Base-by-base conservation (phyloP, 768 basidiomycete genomes). In the Mrakia blollopis region DNA sequence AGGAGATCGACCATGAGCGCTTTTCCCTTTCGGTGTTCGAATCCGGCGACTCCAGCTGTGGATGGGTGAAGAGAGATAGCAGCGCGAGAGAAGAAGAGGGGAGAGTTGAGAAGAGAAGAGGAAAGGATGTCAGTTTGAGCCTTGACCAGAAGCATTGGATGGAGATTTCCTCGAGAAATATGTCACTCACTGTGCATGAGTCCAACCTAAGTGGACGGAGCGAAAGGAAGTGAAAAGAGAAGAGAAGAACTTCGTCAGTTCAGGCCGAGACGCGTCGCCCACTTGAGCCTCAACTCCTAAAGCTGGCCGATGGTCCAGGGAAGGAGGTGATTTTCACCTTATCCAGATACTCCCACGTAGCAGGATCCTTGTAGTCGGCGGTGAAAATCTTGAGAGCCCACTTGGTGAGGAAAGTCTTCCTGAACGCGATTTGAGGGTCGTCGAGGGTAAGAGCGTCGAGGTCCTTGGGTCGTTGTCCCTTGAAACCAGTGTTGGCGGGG, bases 111-210 rank as follows among this genome's bases (percentile, higher is more conserved):
- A 30, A 32, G 28, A 6, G 52, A n/a, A 11, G 44, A 18, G 10
- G 47, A 50, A 50, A 3, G 47, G 18, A 21, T 2, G 47, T 50
- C 47, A 50, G 47, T 50, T 50, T 18, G 47, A 18, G 18, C 16
- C 4, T 50, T 21, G 47, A 50, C 47, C 2, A 16, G 47, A 21
- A 2, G 47, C 44, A 47, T 7, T 14, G 14, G 44, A 50, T 18
- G 21, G 47, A 44, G 44, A n/a, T n/a, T n/a, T n/a, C n/a, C n/a
- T n/a, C n/a, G n/a, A n/a, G n/a, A n/a, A n/a, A n/a, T n/a, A n/a
- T n/a, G n/a, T n/a, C 7, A 50, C 47, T 16, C 47, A 72, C 71
- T 73, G 72, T 73, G 72, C 72, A 73, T 73, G n/a, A 73, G 72
- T 25, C 72, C 72, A 35, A 73, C 70, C 70, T 54, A 6, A 37